These are phyloP conservation scores for Tuber calosporum DNA, from an alignment of 495 filamentous ascomycete species.

Conservation along the genomic window DNA sequence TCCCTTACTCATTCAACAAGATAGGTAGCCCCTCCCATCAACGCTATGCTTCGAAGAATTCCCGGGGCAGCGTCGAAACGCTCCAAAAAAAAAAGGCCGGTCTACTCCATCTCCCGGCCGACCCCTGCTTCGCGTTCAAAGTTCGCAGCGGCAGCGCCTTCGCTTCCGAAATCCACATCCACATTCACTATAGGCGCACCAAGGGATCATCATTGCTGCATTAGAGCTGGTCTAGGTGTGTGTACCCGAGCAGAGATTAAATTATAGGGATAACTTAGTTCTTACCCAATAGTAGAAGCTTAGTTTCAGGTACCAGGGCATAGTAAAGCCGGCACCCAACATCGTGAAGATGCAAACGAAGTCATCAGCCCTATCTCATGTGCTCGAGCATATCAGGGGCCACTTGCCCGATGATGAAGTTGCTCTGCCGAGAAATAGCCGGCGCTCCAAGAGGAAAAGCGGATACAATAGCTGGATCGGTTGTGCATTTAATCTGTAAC, in stretches of 20 bases:
- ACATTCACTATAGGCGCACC: constrained; percentile 45
- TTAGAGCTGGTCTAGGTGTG: not conserved
- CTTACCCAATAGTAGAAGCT: constrained; percentile 49
- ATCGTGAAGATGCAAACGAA: constrained; percentile 68
- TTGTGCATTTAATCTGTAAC: constrained; percentile 38
- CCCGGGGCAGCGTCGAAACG: constrained; percentile 11
- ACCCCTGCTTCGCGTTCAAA: constrained; percentile 66
- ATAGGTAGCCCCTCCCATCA: constrained; percentile 6
- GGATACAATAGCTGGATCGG: constrained; percentile 5
- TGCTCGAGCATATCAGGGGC: constrained; percentile 66
- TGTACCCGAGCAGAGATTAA: no score
- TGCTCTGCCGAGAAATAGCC: constrained; percentile 53
- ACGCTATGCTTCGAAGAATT: not conserved
- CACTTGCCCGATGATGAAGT: constrained; percentile 65
- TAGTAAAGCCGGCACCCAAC: constrained; percentile 54
- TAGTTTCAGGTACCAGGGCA: constrained; percentile 49
- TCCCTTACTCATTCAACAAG: constrained; percentile 9
- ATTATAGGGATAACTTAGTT: not conserved
- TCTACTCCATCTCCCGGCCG: constrained; percentile 60
- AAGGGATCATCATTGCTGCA: not conserved
- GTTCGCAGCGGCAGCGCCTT: constrained; percentile 62
- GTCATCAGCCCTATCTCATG: constrained; percentile 70
- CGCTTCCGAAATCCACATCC: constrained; percentile 71
- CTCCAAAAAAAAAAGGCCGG: constrained; percentile 11
- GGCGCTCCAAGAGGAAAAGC: constrained; percentile 13